Conservation (phyloP, 2,329 filamentous ascomycete species). For the Cordyceps pruinosa region DNA sequence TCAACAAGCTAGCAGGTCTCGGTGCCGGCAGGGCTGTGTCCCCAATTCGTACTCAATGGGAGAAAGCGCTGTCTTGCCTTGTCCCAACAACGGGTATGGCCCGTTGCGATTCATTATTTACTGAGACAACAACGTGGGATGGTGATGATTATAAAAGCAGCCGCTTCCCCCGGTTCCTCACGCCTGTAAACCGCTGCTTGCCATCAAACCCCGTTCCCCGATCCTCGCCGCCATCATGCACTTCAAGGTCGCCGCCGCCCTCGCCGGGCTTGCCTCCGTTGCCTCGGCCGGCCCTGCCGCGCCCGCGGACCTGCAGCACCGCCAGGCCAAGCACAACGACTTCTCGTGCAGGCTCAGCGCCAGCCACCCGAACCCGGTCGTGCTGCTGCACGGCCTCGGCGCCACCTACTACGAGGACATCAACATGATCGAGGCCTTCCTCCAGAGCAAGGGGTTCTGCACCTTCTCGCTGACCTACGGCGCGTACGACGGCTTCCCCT, state of each 20-base stretch:
- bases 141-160: not conserved
- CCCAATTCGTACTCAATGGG: not conserved
- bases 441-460: conserved; percentile 15
- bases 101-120: no score
- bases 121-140: no score
- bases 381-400: conserved; percentile 19
- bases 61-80: not conserved
- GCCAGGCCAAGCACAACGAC: conserved; percentile 12
- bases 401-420: conserved; percentile 16
- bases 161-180: not conserved
- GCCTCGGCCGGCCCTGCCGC: not conserved
- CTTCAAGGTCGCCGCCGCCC: not conserved
- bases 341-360: conserved; percentile 14
- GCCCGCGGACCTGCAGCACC: not conserved
- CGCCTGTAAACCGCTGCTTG: not conserved
- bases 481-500: conserved; percentile 14
- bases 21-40: no score
- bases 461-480: conserved; percentile 19
- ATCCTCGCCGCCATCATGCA: not conserved
- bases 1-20: not conserved
- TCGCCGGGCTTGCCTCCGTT: not conserved
- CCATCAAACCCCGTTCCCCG: not conserved
- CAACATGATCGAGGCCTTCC: conserved; percentile 16
- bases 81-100: not conserved
- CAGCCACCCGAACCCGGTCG: conserved; percentile 16